These are phyloP conservation scores for Dactylis glomerata DNA, from an alignment of 176 grass and related monocot genomes.

Conservation along the genomic window DNA sequence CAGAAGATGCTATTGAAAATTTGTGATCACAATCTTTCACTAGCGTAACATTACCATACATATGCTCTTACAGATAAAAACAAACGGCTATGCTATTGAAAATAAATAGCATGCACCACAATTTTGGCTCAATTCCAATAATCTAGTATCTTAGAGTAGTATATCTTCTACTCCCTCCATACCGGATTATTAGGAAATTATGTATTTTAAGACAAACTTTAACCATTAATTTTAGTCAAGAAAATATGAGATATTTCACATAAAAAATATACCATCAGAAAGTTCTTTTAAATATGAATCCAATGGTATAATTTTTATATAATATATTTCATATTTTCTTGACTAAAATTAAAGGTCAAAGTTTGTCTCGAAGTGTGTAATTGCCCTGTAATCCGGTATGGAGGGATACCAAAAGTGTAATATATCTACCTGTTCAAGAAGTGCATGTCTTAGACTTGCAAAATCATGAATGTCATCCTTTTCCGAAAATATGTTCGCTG, in stretches of 20 bases:
- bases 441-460: constrained; percentile 60
- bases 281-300: no score
- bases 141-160: neutral
- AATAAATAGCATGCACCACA: constrained; percentile 15
- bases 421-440: constrained; percentile 80
- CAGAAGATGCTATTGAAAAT: neutral
- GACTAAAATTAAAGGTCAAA: no score
- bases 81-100: neutral
- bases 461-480: constrained; percentile 76
- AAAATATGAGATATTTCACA: no score
- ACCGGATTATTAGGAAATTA: no score
- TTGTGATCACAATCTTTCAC: neutral
- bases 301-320: no score
- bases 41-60: constrained; percentile 4
- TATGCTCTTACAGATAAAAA: neutral
- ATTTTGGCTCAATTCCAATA: constrained; percentile 7
- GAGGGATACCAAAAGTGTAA: neutral
- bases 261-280: no score
- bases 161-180: neutral
- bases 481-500: constrained; percentile 69
- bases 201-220: no score
- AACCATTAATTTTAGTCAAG: no score
- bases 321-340: no score
- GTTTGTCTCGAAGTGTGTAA: no score
- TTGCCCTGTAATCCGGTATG: no score